Conservation (phyloP, 176 grass and related monocot genomes). For the Elaeis guineensis region DNA sequence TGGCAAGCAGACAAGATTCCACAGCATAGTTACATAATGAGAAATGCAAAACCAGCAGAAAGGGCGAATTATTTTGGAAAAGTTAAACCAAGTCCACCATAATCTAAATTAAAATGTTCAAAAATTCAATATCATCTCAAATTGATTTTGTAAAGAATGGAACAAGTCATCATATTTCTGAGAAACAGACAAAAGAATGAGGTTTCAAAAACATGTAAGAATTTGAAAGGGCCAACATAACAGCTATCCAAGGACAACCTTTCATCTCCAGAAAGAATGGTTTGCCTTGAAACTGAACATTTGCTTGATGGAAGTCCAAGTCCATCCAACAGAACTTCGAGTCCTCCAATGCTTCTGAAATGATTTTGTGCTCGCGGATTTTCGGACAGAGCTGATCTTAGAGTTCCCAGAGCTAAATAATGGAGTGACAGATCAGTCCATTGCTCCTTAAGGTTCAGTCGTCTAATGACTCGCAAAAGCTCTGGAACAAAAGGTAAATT, state of each 20-base stretch:
- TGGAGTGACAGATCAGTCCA: slow-evolving; percentile 72
- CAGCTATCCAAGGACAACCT: slow-evolving; percentile 19
- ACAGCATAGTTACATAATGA: no score
- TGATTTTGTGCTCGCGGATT: slow-evolving; percentile 82
- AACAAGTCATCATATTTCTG: no score
- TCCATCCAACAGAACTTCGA: slow-evolving; percentile 85
- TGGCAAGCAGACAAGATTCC: no score
- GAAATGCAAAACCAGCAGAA: no score
- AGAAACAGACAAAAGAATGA: no score
- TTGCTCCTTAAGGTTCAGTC: slow-evolving; percentile 69
- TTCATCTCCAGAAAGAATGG: slow-evolving; percentile 52
- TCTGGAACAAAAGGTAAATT: slow-evolving; percentile 43
- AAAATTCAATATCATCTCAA: no score
- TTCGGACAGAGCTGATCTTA: slow-evolving; percentile 61
- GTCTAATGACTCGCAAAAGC: slow-evolving; percentile 71
- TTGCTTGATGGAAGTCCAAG: slow-evolving; percentile 72
- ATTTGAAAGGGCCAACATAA: no score
- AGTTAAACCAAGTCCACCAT: no score
- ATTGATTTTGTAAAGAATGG: no score
- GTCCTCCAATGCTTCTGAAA: slow-evolving; percentile 92
- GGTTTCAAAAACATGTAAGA: no score
- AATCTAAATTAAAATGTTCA: no score
- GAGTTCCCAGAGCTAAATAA: slow-evolving; percentile 63
- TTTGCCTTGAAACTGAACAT: slow-evolving; percentile 51
- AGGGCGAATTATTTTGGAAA: no score